Percentiles rank a stretch among this genome's conserved stretches.
These are phyloP conservation scores for Fraxinus dipetala DNA, from an alignment of 305 asterid species.

Conservation along the genomic window DNA sequence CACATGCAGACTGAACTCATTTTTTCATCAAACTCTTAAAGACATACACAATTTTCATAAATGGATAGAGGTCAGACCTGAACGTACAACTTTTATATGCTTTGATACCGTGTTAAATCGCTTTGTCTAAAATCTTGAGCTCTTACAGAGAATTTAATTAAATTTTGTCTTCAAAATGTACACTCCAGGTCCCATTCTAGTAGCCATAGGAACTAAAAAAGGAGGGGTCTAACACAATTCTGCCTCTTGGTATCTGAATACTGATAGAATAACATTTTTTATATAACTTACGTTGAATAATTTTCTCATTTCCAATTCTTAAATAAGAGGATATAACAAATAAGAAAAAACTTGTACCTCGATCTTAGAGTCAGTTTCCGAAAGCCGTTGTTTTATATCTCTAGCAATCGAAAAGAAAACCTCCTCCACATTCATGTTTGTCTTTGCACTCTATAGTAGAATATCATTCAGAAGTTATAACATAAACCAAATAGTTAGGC, in stretches of 20 bases:
- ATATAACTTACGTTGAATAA: neutral
- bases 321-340: neutral
- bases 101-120: neutral
- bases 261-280: neutral
- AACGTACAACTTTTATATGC: neutral
- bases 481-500: neutral
- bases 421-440: constrained; percentile 47
- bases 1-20: neutral
- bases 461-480: neutral
- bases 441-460: constrained; percentile 44
- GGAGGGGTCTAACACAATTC: neutral
- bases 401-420: constrained; percentile 45
- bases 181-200: neutral
- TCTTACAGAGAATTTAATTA: neutral
- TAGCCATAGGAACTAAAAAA: neutral
- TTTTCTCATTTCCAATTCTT: neutral
- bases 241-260: neutral
- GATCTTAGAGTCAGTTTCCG: constrained; percentile 39
- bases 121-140: neutral
- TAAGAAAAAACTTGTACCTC: constrained; percentile 24
- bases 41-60: neutral
- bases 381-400: constrained; percentile 44
- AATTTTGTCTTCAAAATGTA: neutral
- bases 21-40: neutral
- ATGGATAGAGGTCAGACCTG: neutral